phyloP scores from a whole-genome alignment of 139 green algal genomes.

The Coccomyxa sp. region DNA sequence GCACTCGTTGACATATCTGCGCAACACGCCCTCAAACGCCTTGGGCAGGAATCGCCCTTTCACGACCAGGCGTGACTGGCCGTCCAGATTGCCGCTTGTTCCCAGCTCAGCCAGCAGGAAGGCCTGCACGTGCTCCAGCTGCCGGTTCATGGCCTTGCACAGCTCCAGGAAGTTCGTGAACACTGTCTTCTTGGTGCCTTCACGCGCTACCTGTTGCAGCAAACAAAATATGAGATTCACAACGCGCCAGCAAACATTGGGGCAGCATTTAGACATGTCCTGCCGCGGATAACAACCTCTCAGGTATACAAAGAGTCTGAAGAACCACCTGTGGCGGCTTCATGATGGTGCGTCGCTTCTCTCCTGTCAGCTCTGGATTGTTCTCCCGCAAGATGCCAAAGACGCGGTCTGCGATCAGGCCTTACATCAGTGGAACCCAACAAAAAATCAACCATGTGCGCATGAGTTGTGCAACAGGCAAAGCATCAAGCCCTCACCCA shows the following conservation, averaged over 20 bases:
- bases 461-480: not conserved
- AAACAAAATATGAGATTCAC: not conserved
- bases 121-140: conserved; percentile 75
- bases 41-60: conserved; percentile 98
- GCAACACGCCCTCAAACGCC: conserved; percentile 94
- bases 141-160: conserved; percentile 83
- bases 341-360: conserved; percentile 89
- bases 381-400: conserved; percentile 93
- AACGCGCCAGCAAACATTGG: not conserved
- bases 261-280: too few relatives aligned
- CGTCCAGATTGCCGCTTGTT: conserved; percentile 83
- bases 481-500: conserved; percentile 36
- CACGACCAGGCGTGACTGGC: conserved; percentile 89
- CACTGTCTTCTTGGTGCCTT: conserved; percentile 99
- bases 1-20: conserved; percentile 94
- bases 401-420: conserved; percentile 74
- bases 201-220: conserved; percentile 75
- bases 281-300: not conserved
- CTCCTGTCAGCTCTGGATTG: conserved; percentile 97
- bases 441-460: not conserved
- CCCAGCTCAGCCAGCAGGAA: conserved; percentile 97
- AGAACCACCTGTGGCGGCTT: conserved; percentile 81
- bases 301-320: not conserved
- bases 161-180: conserved; percentile 99
- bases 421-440: not conserved